These are phyloP conservation scores for Rutstroemia sp. DNA, from an alignment of 2,329 filamentous ascomycete species.

Conservation along the genomic window DNA sequence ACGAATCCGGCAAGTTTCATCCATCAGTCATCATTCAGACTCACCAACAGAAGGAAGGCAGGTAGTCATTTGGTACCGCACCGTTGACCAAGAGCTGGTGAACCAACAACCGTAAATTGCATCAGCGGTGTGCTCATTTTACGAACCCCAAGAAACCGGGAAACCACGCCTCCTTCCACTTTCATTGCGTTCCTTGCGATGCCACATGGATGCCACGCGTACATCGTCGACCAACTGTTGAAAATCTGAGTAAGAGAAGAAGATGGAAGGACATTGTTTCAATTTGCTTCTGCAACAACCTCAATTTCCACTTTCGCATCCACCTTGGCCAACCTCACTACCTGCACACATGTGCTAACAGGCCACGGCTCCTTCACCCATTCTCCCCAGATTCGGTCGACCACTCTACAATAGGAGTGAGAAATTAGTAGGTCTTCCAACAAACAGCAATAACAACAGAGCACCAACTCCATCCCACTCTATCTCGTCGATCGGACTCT, in stretches of 20 bases:
- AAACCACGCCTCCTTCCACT: no score
- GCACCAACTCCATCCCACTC: no score
- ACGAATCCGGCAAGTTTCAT: no score
- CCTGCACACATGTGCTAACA: constrained; percentile 4
- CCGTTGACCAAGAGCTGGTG: no score
- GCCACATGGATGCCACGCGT: not conserved
- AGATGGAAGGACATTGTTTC: not conserved
- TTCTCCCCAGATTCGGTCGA: constrained; percentile 7
- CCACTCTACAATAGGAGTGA: not conserved
- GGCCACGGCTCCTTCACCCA: constrained; percentile 6
- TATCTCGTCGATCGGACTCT: not conserved
- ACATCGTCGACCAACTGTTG: not conserved
- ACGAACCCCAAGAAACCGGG: no score
- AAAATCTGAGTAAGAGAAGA: not conserved
- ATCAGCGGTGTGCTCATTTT: no score
- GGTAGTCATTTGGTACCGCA: no score
- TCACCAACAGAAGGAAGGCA: not conserved
- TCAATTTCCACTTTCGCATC: constrained; percentile 6
- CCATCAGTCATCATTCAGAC: not conserved
- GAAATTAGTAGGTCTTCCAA: no score
- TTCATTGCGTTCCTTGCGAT: no score
- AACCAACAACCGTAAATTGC: no score
- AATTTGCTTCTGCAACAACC: constrained; percentile 6
- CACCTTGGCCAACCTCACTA: constrained; percentile 4
- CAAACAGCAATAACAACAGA: no score